A percentile compares a stretch with the other conserved stretches of the same genome.
Conservation (phyloP, 225 moss, liverwort and hornwort genomes). For the Polytrichum commune region DNA sequence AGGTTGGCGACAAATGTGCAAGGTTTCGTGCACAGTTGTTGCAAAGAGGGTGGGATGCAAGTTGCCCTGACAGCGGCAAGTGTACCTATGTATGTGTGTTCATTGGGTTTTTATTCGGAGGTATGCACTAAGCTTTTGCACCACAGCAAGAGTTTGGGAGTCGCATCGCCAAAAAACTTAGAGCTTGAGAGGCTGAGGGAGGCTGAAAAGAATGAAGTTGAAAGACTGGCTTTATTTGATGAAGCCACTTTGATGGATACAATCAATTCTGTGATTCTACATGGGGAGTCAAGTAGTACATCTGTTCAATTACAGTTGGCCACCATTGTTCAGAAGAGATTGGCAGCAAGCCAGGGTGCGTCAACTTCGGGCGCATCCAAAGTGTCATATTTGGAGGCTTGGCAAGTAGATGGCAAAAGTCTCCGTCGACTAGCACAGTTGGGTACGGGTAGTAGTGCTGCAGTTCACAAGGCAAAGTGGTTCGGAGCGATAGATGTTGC, state of each 20-base stretch:
- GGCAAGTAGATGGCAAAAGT: background rate
- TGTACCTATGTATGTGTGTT: too few species aligned
- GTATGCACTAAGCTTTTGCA: background rate
- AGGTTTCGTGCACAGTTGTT: conserved; percentile 5
- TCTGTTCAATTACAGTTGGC: too few species aligned
- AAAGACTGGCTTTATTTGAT: background rate
- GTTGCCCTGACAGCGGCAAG: too few species aligned
- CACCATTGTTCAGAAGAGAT: too few species aligned
- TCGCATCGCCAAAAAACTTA: background rate
- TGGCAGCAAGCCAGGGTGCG: too few species aligned
- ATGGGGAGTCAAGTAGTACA: too few species aligned
- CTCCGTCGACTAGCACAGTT: fast-evolving
- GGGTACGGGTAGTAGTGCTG: fast-evolving
- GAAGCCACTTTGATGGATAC: too few species aligned
- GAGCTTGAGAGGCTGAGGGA: background rate
- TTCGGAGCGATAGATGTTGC: background rate
- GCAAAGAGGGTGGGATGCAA: background rate
- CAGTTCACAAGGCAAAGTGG: background rate
- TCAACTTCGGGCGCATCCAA: too few species aligned
- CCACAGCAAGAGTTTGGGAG: conserved; percentile 9
- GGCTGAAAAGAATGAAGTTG: background rate
- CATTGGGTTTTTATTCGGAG: too few species aligned
- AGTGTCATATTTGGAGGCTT: background rate
- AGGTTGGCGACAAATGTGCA: background rate
- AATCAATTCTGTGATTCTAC: too few species aligned